Percentiles rank a stretch among this genome's conserved stretches.
phyloP scores from a whole-genome alignment of 1,139 yeast species.

The Diutina rugosa region DNA sequence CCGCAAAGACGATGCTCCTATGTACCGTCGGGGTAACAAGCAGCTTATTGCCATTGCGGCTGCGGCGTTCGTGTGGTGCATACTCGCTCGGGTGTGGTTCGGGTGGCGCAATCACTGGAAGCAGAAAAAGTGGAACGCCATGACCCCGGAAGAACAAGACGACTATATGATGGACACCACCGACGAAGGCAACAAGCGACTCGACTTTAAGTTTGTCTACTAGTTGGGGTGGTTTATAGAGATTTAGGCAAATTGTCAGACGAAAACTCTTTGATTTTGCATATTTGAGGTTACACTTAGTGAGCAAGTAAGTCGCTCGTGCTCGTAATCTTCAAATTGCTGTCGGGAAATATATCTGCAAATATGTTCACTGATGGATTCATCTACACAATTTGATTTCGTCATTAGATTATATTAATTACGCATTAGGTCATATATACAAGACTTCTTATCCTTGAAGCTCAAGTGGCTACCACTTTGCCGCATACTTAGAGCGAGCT shows the following conservation, averaged over 20 bases:
- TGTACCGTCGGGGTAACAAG: not conserved
- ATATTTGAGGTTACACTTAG: no score
- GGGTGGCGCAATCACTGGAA: conserved; percentile 30
- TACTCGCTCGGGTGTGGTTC: conserved; percentile 21
- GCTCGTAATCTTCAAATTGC: no score
- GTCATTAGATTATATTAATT: no score
- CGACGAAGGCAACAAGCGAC: conserved; percentile 41
- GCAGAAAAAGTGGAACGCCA: conserved; percentile 30
- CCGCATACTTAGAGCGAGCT: conserved; percentile 36
- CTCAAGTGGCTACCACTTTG: not conserved
- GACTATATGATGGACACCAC: conserved; percentile 28
- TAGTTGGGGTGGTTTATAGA: not conserved
- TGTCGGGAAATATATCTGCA: no score
- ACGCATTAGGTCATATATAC: no score
- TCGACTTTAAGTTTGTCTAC: conserved; percentile 32
- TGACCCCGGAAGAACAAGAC: conserved; percentile 34
- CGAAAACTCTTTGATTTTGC: no score
- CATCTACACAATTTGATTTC: no score
- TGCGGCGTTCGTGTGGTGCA: conserved; percentile 5
- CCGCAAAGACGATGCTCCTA: not conserved
- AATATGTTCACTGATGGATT: no score
- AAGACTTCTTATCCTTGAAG: no score
- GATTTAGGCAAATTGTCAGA: no score
- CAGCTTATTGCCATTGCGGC: not conserved
- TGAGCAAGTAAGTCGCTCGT: no score